Evolutionary conservation across 805 yeast species (phyloP), one percentile per base, ranked within the genome.

Genomic region (Candida corydali): DNA sequence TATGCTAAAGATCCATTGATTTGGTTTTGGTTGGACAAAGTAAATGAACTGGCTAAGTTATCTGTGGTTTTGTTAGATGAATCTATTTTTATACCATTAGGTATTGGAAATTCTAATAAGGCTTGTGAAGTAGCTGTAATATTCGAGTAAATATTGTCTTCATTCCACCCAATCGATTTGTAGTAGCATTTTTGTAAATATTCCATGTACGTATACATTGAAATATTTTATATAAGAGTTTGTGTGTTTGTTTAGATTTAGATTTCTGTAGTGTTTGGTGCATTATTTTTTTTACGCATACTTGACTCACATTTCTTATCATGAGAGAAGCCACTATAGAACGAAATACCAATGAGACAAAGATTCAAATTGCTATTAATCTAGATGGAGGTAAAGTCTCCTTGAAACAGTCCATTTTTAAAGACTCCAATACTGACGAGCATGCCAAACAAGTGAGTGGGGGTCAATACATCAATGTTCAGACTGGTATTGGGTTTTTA

Each of bases 401-500:
- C 15, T 59, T 89, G 20, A 77, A 76, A 23, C 65, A 78, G 36
- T 78, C 88, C 15, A 70, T 85, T 20, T 68, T 82, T 24, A 45
- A 12, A 14, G 15, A 58, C 26, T 49, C 54, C 31, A 51, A 52
- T 10, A 59, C 50, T 9, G 67, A 65, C 24, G n/a, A n/a, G n/a
- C 82, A 77, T 52, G 95, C 95, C 16, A 55, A 81, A 16, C 95
- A 87, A 54, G 55, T 72, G 16, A 77, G 95, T 0, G 63, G 73
- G 10, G 61, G 82, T 5, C 98, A 91, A 60, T 67, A 73, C 8
- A 88, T 93, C 41, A 69, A 78, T 22, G 79, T 93, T 35, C 84
- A 86, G 51, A 84, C 98, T 0, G 98, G 98, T 36, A 76, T 93
- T 38, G 98, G 98, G 1, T 93, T 93, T 56, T 65, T 91, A 40